A percentile compares a stretch with the other conserved stretches of the same genome.
Conservation (phyloP, 306 rosid species). For the Dryas octopetala region DNA sequence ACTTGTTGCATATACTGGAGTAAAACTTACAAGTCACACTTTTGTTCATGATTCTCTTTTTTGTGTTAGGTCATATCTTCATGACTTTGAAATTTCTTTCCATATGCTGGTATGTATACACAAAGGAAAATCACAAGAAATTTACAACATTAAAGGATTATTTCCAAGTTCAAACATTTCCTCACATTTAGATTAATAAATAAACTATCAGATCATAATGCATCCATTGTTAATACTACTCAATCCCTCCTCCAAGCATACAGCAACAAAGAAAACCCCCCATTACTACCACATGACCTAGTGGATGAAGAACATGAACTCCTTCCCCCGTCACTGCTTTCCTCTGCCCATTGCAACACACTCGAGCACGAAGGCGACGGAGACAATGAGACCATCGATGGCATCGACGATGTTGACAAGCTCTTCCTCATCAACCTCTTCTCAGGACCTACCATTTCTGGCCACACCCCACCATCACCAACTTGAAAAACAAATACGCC, state of each 20-base stretch:
- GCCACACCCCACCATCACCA: conserved; percentile 76
- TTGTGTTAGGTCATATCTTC: no score
- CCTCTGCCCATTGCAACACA: conserved; percentile 86
- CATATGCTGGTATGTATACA: not conserved
- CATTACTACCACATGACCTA: conserved; percentile 55
- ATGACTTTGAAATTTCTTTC: not conserved
- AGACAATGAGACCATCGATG: conserved; percentile 20
- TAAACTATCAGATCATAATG: not conserved
- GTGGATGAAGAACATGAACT: conserved; percentile 81
- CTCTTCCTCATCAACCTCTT: conserved; percentile 66
- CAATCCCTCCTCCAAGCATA: conserved; percentile 75
- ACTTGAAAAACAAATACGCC: conserved; percentile 77
- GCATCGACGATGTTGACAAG: conserved; percentile 28
- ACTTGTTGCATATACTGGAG: no score
- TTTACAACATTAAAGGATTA: conserved; percentile 1
- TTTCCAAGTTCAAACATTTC: conserved; percentile 7
- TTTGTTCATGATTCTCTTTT: no score
- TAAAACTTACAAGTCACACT: no score
- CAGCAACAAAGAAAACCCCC: conserved; percentile 69
- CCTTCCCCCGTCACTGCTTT: conserved; percentile 73
- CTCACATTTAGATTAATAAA: not conserved
- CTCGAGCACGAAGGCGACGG: conserved; percentile 48
- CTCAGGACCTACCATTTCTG: conserved; percentile 75
- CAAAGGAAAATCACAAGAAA: conserved; percentile 6
- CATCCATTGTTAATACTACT: conserved; percentile 4